phyloP scores from a whole-genome alignment of 345 rosid species.

The Citrus australasica region DNA sequence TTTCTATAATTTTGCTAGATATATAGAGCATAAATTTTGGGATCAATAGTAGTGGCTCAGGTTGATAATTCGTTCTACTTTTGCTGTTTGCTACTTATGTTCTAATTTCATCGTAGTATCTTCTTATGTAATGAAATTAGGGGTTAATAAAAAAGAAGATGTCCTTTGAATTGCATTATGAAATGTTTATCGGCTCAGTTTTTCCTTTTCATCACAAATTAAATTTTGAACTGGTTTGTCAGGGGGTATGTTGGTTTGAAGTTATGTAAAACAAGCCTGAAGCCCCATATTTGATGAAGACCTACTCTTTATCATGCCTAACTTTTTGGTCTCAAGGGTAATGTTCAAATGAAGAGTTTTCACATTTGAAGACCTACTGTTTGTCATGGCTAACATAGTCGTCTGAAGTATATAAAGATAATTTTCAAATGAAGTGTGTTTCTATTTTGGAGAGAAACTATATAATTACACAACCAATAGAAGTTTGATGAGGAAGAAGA shows the following conservation, averaged over 20 bases:
- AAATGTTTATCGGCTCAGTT: conserved; percentile 25
- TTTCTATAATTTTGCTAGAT: too few species aligned
- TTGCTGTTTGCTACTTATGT: neutral
- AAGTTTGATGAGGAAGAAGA: conserved; percentile 67
- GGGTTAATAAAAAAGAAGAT: conserved; percentile 1
- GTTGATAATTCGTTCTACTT: neutral
- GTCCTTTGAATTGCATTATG: conserved; percentile 16
- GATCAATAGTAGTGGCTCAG: neutral
- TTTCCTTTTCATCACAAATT: conserved; percentile 37
- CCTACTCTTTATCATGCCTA: conserved; percentile 54
- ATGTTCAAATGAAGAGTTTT: conserved; percentile 60
- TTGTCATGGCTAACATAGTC: conserved; percentile 60
- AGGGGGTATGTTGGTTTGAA: conserved; percentile 97
- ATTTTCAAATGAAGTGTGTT: conserved; percentile 57
- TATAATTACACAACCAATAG: conserved; percentile 61
- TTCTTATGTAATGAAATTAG: neutral
- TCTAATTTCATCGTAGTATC: neutral
- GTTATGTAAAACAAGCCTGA: conserved; percentile 76
- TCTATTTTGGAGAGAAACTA: conserved; percentile 52
- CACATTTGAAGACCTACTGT: conserved; percentile 63
- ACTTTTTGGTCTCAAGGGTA: conserved; percentile 58
- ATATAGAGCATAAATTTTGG: too few species aligned
- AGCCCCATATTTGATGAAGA: conserved; percentile 76
- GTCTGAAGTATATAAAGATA: conserved; percentile 52
- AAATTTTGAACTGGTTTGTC: conserved; percentile 80